Percentiles rank a stretch among this genome's conserved stretches.
Evolutionary conservation across 179 eudicot genomes (phyloP).

Genomic region (Sideroxylon spinosum): DNA sequence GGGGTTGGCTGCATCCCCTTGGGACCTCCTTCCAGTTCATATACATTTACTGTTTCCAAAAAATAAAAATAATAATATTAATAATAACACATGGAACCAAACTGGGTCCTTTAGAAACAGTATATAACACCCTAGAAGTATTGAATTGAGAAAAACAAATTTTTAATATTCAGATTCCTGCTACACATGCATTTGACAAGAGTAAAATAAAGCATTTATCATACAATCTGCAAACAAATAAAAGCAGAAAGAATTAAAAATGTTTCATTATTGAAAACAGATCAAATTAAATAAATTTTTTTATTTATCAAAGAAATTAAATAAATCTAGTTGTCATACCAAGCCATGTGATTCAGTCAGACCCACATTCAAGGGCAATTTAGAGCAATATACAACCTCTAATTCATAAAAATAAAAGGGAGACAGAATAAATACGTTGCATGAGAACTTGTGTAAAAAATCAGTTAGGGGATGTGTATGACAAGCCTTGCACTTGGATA

Average conservation of each 20-base stretch:
- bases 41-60: not conserved
- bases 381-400: not conserved
- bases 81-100: not conserved
- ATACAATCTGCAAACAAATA: constrained; percentile 3
- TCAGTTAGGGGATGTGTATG: not conserved
- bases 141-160: not conserved
- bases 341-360: not conserved
- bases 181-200: constrained; percentile 8
- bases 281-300: not conserved
- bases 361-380: not conserved
- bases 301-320: too few species aligned
- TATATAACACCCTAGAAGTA: not conserved
- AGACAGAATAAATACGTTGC: not conserved
- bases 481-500: not conserved
- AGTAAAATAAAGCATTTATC: not conserved
- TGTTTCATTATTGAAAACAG: not conserved
- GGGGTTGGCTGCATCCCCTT: not conserved
- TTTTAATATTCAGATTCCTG: constrained; percentile 1
- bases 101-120: not conserved
- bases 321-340: not conserved
- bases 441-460: not conserved
- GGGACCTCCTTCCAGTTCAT: not conserved
- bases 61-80: too few species aligned
- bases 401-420: not conserved
- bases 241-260: not conserved